A percentile compares a stretch with the other conserved stretches of the same genome.
Conservation (phyloP, 345 rosid genomes). For the Abelmoschus esculentus region DNA sequence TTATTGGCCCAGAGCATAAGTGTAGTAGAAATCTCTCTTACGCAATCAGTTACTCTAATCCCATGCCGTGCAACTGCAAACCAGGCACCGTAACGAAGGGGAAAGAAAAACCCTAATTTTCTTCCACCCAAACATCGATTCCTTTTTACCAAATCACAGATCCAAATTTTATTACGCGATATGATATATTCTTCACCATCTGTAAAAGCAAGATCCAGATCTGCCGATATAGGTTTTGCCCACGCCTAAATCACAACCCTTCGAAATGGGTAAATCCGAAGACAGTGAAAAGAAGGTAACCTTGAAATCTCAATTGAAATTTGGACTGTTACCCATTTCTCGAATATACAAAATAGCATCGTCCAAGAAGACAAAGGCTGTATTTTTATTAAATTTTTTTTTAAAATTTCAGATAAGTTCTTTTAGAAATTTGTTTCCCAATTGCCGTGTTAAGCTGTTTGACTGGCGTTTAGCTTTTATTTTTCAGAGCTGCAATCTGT, state of each 20-base stretch:
- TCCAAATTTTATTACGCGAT: too few species aligned
- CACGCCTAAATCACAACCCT: conserved; percentile 27
- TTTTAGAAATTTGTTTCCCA: background rate
- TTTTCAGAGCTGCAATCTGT: background rate
- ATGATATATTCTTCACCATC: too few species aligned
- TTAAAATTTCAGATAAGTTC: background rate
- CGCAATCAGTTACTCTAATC: background rate
- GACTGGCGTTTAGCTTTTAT: background rate
- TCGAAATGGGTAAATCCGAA: conserved; percentile 46
- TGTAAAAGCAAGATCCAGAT: conserved; percentile 28
- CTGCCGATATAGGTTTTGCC: conserved; percentile 29
- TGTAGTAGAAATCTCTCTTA: background rate
- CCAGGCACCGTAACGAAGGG: background rate
- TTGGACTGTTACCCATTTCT: conserved; percentile 8
- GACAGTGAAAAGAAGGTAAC: conserved; percentile 41
- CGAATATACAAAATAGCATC: background rate
- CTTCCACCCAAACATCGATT: background rate
- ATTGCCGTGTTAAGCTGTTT: background rate
- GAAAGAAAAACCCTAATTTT: background rate
- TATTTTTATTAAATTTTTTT: background rate
- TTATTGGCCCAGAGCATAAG: background rate
- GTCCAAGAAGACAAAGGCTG: background rate
- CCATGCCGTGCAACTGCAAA: background rate
- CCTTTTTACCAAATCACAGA: too few species aligned
- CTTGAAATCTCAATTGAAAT: conserved; percentile 14